Base-by-base conservation (phyloP, 2,329 filamentous ascomycete species). In the Sarocladium kiliense region DNA sequence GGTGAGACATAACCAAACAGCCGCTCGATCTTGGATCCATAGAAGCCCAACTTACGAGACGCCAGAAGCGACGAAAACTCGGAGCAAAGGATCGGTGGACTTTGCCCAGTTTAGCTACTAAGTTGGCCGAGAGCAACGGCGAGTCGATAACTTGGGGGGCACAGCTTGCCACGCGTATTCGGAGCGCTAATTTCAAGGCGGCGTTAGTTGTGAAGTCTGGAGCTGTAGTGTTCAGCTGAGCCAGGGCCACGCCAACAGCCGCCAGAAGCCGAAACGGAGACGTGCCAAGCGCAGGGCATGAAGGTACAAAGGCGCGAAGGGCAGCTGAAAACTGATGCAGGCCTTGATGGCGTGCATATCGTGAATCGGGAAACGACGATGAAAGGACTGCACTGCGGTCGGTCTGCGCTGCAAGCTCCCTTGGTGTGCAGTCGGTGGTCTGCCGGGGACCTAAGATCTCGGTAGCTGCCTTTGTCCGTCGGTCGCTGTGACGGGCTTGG, bases 181-280 rank as follows among this genome's bases (percentile, higher is more conserved):
- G 25, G 6, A 49, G 23, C 21, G n/a, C 21, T 10, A 11, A 3
- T 47, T 47, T 47, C n/a, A n/a, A n/a, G n/a, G n/a, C n/a, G 44
- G 44, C 44, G 5, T 21, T 23, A 36, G 30, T 5, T 21, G 34
- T 21, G 44, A 14, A 11, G 47, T 51, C 47, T 27, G 47, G 23
- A 51, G 47, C 47, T 21, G 27, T n/a, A 36, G n/a, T 27, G 9
- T 51, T 51, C 47, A 51, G 47, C 47, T 51, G 47, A 36, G 19
- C 30, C 27, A 34, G 30, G 18, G 47, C 27, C 11, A 23, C 47
- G 27, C 47, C 26, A 21, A 18, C 30, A 25, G 18, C 27, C 47
- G 30, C 30, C 47, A 12, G n/a, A 27, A 14, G 18, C 27, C 47
- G 19, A 51, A 36, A 36, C 21, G 27, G 47, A 51, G 11, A 23